phyloP scores from a whole-genome alignment of 371 early-diverging fungal species.

The Aphelidium insulamus region DNA sequence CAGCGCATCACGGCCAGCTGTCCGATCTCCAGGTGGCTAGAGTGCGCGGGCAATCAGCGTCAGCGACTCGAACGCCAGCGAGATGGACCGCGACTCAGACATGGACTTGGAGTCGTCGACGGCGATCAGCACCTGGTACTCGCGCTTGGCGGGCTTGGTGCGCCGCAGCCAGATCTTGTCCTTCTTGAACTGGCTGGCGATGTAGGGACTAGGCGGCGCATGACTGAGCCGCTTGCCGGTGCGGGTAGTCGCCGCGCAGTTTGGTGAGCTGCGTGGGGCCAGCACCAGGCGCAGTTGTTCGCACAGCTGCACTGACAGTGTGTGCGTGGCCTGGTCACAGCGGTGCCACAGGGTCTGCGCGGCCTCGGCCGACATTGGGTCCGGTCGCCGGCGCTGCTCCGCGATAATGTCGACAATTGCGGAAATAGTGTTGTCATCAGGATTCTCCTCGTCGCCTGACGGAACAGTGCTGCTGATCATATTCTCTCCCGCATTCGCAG shows the following conservation, averaged over 20 bases:
- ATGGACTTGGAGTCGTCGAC: slow-evolving; percentile 98
- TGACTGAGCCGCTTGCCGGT: slow-evolving; percentile 99
- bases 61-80: slow-evolving; percentile 79
- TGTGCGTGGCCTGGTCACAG: slow-evolving; percentile 28
- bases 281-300: slow-evolving; percentile 91
- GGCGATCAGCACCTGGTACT: slow-evolving; percentile 94
- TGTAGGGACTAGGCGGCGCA: slow-evolving; percentile 97
- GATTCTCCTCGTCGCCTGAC: slow-evolving; percentile 17
- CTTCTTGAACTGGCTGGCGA: slow-evolving; percentile 95
- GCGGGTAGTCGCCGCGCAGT: slow-evolving; percentile 78
- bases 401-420: no score
- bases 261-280: slow-evolving; percentile 93
- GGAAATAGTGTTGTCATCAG: no score
- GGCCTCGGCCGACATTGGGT: no score
- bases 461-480: slow-evolving; percentile 8
- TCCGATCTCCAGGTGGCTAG: slow-evolving; percentile 80
- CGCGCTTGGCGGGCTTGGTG: slow-evolving; percentile 85
- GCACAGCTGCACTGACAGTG: slow-evolving; percentile 68
- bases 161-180: slow-evolving; percentile 99
- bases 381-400: no score
- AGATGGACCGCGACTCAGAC: slow-evolving; percentile 64
- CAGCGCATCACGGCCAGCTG: slow-evolving; percentile 65
- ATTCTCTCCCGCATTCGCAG: slow-evolving; percentile 22
- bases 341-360: slow-evolving; percentile 1
- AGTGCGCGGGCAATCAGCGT: slow-evolving; percentile 77